phyloP scores from a whole-genome alignment of 2,329 filamentous ascomycete species.

The Neocatenulostroma microsporum region DNA sequence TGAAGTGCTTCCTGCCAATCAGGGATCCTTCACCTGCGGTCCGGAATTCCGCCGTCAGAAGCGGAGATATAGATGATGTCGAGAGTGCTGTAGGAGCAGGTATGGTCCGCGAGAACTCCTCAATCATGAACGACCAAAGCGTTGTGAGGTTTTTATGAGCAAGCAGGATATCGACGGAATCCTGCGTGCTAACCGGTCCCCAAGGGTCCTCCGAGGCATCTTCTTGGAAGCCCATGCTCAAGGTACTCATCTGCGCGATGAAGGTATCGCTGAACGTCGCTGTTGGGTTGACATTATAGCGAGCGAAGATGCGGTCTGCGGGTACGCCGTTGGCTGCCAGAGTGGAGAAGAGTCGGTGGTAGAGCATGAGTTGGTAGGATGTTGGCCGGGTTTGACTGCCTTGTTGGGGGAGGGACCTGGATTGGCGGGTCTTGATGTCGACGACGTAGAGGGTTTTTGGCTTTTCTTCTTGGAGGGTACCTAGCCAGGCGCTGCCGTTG shows the following conservation, averaged over 20 bases:
- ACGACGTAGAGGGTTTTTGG: conserved; percentile 57
- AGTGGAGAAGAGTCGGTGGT: conserved; percentile 72
- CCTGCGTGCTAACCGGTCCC: conserved; percentile 30
- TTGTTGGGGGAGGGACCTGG: conserved; percentile 55
- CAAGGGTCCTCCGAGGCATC: conserved; percentile 6
- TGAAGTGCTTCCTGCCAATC: conserved; percentile 54
- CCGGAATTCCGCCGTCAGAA: conserved; percentile 53
- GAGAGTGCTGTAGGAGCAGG: conserved; percentile 43
- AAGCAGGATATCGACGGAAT: conserved; percentile 46
- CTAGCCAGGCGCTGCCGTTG: conserved; percentile 10
- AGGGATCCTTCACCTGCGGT: conserved; percentile 40
- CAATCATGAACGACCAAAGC: conserved; percentile 58
- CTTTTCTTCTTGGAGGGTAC: conserved; percentile 24
- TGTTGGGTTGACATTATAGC: conserved; percentile 62
- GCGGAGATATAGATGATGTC: conserved; percentile 44
- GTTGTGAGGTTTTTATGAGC: conserved; percentile 52
- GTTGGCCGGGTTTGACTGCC: conserved; percentile 63
- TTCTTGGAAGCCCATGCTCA: conserved; percentile 55
- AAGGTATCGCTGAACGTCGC: conserved; percentile 70
- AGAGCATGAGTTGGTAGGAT: conserved; percentile 80
- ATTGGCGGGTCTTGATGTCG: conserved; percentile 78
- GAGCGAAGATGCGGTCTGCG: conserved; percentile 58
- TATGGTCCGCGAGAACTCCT: conserved; percentile 45
- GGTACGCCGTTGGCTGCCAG: conserved; percentile 65
- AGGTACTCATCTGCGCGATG: conserved; percentile 61